These are phyloP conservation scores for Cenchrus purpureus DNA, from an alignment of 176 grass and related monocot genomes.

Conservation along the genomic window DNA sequence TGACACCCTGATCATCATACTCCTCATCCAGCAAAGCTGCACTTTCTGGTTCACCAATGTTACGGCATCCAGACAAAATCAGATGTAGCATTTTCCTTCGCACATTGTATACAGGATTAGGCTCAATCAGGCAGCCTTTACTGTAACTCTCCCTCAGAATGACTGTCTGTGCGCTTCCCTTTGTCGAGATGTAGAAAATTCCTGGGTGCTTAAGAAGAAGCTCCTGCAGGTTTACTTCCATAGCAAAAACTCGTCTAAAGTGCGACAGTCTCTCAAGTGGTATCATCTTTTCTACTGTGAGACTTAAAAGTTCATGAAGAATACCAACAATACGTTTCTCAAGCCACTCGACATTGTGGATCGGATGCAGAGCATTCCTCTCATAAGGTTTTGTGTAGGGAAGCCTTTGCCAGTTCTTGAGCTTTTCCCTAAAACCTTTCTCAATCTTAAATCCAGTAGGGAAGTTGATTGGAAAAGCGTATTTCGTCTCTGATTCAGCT, in stretches of 20 bases:
- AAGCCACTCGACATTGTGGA: slow-evolving; percentile 39
- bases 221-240: slow-evolving; percentile 67
- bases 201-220: slow-evolving; percentile 72
- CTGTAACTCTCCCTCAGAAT: slow-evolving; percentile 63
- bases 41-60: slow-evolving; percentile 27
- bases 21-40: slow-evolving; percentile 21
- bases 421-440: slow-evolving; percentile 60
- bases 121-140: slow-evolving; percentile 57
- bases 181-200: slow-evolving; percentile 77
- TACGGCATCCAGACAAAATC: slow-evolving; percentile 45
- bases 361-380: slow-evolving; percentile 33
- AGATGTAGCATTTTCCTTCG: slow-evolving; percentile 64
- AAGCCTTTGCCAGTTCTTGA: slow-evolving; percentile 71
- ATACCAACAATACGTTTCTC: slow-evolving; percentile 66
- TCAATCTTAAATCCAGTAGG: slow-evolving; percentile 63
- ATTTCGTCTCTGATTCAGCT: slow-evolving; percentile 58
- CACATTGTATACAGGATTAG: slow-evolving; percentile 56
- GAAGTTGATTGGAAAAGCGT: slow-evolving; percentile 61
- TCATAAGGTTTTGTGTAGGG: slow-evolving; percentile 67
- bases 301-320: slow-evolving; percentile 65
- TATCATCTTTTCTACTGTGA: slow-evolving; percentile 58
- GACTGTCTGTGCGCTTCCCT: slow-evolving; percentile 56
- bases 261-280: slow-evolving; percentile 60
- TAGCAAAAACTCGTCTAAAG: slow-evolving; percentile 54
- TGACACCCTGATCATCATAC: slow-evolving; percentile 9